Percentiles rank a stretch among this genome's conserved stretches.
Conservation (phyloP, 2,329 filamentous ascomycete species). For the Botrytis byssoidea region DNA sequence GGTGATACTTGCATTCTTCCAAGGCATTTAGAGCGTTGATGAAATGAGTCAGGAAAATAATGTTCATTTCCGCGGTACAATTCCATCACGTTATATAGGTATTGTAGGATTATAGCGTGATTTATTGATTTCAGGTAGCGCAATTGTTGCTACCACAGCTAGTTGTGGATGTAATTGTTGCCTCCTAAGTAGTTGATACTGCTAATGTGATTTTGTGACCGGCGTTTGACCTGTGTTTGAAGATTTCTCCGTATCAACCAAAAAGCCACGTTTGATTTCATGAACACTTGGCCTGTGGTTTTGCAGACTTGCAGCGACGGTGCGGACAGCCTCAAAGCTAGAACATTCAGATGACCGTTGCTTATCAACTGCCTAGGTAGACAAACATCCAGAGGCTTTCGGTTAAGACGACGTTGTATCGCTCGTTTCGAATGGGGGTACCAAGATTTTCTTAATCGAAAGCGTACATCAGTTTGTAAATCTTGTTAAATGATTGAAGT, state of each 20-base stretch:
- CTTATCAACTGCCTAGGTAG: neutral
- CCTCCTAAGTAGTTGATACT: neutral
- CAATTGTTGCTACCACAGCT: neutral
- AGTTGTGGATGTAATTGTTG: neutral
- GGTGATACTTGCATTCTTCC: neutral
- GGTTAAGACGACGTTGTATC: neutral
- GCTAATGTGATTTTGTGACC: neutral
- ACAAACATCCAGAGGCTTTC: neutral
- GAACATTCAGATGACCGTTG: conserved; percentile 7
- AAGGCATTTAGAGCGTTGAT: neutral
- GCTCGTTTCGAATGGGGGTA: neutral
- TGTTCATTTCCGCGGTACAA: neutral
- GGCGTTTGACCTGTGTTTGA: neutral
- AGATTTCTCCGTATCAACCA: neutral
- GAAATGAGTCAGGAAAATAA: neutral
- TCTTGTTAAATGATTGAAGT: neutral
- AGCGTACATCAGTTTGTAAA: neutral
- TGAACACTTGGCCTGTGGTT: conserved; percentile 14
- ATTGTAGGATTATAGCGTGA: neutral
- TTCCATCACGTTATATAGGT: neutral
- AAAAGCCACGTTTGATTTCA: neutral
- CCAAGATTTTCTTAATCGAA: neutral
- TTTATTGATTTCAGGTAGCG: neutral
- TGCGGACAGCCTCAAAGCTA: neutral
- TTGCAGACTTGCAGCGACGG: neutral